Base-by-base conservation (phyloP, 1,139 yeast species). In the Candida mesenterica region DNA sequence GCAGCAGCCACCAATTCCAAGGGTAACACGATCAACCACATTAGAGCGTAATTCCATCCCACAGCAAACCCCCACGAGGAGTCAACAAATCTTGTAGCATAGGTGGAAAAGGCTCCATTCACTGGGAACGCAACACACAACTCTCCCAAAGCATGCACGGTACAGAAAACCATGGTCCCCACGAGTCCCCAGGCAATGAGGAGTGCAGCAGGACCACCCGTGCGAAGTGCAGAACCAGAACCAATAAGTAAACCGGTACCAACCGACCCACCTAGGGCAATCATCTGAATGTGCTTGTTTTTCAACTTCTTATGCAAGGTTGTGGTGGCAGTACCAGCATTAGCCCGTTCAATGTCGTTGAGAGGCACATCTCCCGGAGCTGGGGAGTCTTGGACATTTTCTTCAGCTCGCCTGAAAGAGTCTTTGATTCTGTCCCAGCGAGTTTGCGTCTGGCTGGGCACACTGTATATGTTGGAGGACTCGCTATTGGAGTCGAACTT, bases 131-230 rank as follows among this genome's bases (percentile, higher is more conserved):
- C 74, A 33, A 76, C 78, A 9, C 82, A 75, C 42, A 79, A 57
- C 55, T 79, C 86, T 19, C 83, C 85, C 31, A 79, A 65, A 10
- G 79, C 73, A 45, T 74, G 75, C 45, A 79, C 73, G 32, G 79
- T 78, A 47, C 73, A 64, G 48, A 69, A 75, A 41, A 79, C 59
- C 40, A 68, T 52, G 34, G 59, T 55, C 20, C 74, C 74, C 22
- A 68, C 69, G 38, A 69, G 55, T 49, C 77, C 77, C 58, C 82
- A 86, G 34, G 90, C 89, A 33, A 82, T 74, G 28, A 86, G 57
- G 31, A 86, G 64, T 30, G 87, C 84, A 3, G 86, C 92, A 4
- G 95, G 95, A 17, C 96, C 96, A 34, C 95, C 95, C 15, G 73
- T 66, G 27, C 64, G 58, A 45, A 87, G 65, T 1, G 90, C 77